Base-by-base conservation (phyloP, 1,139 yeast genomes). In the Suhomyces guaymorum region DNA sequence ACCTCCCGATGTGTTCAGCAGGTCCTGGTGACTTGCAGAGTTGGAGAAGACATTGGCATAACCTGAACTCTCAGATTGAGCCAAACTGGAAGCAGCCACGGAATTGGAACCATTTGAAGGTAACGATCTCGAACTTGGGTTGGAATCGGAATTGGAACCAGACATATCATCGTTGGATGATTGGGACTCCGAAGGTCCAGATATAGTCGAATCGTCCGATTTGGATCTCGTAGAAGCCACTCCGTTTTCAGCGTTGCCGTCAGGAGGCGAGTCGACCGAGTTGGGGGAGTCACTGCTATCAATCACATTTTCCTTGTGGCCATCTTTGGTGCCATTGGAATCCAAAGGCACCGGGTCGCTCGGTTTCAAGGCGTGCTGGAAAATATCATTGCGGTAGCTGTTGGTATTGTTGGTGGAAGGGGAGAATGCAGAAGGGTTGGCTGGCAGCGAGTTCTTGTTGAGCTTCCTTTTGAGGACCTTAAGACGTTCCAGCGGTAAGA, bases 401-500 rank as follows among this genome's bases (percentile, higher is more conserved):
- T 33, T 21, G 11, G 30, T 32, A n/a, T 39, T 25, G 11, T 38
- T 37, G 3, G 33, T 28, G 23, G 28, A 15, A 13, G 26, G 30
- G 20, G 32, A 24, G 8, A 10, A 13, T 9, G 24, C 7, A 10
- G 30, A 16, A n/a, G 12, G 16, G 1, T 25, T 11, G 4, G 7
- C 13, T 11, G 23, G 15, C 3, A 9, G 8, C 9, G 32, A 15
- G 2, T 13, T 16, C 32, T 42, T 35, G 28, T 38, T 44, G 23
- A 42, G 35, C 31, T 51, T 53, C 33, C 54, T 44, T 35, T 51
- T 57, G 46, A 59, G 38, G 4, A 55, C 59, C 37, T 59, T 57
- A 22, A 59, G 36, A 15, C 65, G 40, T 39, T 60, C 64, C 28
- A 35, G 49, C 4, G 65, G 66, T 24, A 59, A 26, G 33, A 60